Base-by-base conservation (phyloP, 2,329 filamentous ascomycete genomes). In the Diaporthe citri region DNA sequence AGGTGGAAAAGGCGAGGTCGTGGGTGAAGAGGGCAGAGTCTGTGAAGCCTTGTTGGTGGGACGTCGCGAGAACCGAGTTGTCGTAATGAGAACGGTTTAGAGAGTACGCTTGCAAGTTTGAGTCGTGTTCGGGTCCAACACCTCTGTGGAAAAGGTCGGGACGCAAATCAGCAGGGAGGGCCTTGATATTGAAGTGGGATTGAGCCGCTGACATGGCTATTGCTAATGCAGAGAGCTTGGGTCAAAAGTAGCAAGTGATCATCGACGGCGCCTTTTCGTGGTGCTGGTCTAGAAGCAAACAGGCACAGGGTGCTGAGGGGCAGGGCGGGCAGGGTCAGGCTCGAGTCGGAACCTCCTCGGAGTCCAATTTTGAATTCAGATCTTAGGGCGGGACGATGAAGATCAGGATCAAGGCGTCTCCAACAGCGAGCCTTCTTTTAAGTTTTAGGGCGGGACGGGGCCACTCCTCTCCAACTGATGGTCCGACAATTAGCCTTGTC, bases 1-100 rank as follows among this genome's bases (percentile, higher is more conserved):
- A 90, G 4, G 87, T 36, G 34, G 71, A 79, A 78, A 90, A 91
- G 31, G 86, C 82, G 78, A 90, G 91, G 76, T 89, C 87, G 76
- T 84, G 83, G 28, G 52, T 51, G 79, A 91, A 91, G 67, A 88
- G 86, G 22, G 86, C 82, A 46, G 84, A 78, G 77, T 89, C 86
- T 78, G 88, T 86, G 79, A 87, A 79, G 77, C 78, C 79, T 76
- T 82, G 82, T 25, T 60, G 71, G 72, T 59, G 28, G 36, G 57
- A 41, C n/a, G 71, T 55, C 57, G 71, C 46, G 51, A 39, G 72
- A 15, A 70, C 22, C 25, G 57, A 60, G 55, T 34, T 60, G 55
- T 74, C 57, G 77, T 84, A 82, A 76, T 82, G 79, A 51, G 81
- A 77, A 64, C 78, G 78, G 56, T 85, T 84, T 77, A 86, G 77